Evolutionary conservation across 306 rosid species (phyloP).

Genomic region (Lithocarpus polystachyus): DNA sequence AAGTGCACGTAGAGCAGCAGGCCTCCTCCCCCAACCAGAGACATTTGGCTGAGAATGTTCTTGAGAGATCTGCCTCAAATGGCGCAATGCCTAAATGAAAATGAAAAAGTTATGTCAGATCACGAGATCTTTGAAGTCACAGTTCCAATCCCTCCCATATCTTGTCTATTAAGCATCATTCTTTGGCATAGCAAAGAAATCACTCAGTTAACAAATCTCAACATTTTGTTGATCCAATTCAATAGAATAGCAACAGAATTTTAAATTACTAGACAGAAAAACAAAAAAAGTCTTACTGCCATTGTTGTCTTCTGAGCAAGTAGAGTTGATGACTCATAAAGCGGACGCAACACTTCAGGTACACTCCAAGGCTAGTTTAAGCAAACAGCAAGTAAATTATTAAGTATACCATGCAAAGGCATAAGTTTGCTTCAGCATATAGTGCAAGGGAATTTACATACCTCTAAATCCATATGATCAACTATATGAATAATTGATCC

Average conservation of each 20-base stretch:
- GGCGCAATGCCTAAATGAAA: conserved; percentile 73
- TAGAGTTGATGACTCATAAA: conserved; percentile 82
- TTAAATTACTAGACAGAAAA: not conserved
- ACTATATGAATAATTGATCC: conserved; percentile 94
- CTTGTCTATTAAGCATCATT: not conserved
- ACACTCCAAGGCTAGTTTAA: conserved; percentile 90
- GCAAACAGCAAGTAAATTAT: conserved; percentile 20
- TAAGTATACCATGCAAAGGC: conserved; percentile 14
- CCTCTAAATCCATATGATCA: conserved; percentile 93
- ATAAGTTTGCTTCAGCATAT: not conserved
- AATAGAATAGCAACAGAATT: conserved; percentile 9
- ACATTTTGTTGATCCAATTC: not conserved
- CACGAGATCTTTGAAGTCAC: not conserved
- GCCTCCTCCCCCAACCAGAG: conserved; percentile 93
- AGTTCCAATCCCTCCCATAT: not conserved
- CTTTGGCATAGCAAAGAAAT: not conserved
- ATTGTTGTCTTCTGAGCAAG: conserved; percentile 91
- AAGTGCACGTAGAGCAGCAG: conserved; percentile 83
- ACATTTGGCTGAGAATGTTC: conserved; percentile 92
- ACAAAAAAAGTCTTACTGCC: conserved; percentile 59
- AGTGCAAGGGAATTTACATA: conserved; percentile 20
- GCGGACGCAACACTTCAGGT: conserved; percentile 94
- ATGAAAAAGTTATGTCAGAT: conserved; percentile 12
- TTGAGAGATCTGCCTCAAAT: conserved; percentile 93
- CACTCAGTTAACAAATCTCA: not conserved